Base-by-base conservation (phyloP, 441 rosid species). In the Populus trichocarpa region DNA sequence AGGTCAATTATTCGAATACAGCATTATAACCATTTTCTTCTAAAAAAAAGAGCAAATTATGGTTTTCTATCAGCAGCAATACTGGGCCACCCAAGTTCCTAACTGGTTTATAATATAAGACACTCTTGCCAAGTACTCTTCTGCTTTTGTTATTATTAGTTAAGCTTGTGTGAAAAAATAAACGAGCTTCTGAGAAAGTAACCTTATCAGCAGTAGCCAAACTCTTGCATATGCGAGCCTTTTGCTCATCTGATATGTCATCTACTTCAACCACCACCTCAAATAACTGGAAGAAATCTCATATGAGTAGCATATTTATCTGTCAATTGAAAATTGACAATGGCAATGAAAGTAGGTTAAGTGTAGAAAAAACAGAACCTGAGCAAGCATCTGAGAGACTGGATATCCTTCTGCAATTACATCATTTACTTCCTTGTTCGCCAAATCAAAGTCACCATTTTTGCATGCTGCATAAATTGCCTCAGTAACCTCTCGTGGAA, bases 391-490 rank as follows among this genome's bases (percentile, higher is more conserved):
- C 87, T 94, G 96, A 78, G 98, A 89, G 73, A 90, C 98, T 13
- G 98, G 97, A 88, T 90, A 93, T 46, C 98, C 99, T 83, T 93
- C 98, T 57, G 93, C 94, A 70, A 92, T 92, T 70, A 92, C 80
- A 77, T 88, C 81, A 81, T 87, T 89, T 71, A 92, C 99, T 87
- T 92, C 96, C 84, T 90, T 92, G 86, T 93, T 89, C 25, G 96
- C 98, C 85, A 86, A 74, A 88, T 96, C 99, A 74, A 96, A 94
- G 81, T 96, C 89, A n/a, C 97, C 92, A 69, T 90, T 91, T 87
- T 84, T 93, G 89, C 99, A 96, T 59, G 94, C 88, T 38, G 79
- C 75, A 81, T 89, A 86, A 83, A 93, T 83, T 73, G 89, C 83
- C 68, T 75, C 80, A 25, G 90, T 90, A 61, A 90, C 89, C 83